Base-by-base conservation (phyloP, 1,284 basidiomycete species). In the Ceratobasidium sp. region DNA sequence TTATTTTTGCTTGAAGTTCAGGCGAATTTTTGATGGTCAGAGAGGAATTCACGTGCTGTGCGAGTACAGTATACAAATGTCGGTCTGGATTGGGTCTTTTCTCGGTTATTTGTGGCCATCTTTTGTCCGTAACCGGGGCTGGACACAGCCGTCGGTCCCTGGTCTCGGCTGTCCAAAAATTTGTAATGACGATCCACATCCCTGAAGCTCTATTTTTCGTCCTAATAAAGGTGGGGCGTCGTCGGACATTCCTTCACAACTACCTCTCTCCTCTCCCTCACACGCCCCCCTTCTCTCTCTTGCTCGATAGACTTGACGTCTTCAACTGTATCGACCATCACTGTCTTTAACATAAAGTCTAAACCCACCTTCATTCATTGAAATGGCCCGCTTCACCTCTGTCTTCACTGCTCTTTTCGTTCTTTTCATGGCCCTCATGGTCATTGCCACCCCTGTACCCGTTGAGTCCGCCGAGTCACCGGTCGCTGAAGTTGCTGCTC, bases 311-410 rank as follows among this genome's bases (percentile, higher is more conserved):
- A 28, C 64, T 67, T 38, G 64, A 67, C 9, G 64, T 55, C 64
- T 44, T n/a, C 38, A 21, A 28, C 35, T 38, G 35, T 38, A 32
- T 32, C 30, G 21, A n/a, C 23, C 14, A 44, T 21, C 35, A 67
- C 64, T 67, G 52, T 67, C 64, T 55, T 50, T 55, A 67, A 50
- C 46, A 16, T 49, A 23, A 55, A 57, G 14, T 35, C 7, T 57
- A 57, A 35, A 11, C 18, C 35, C 30, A 57, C 64, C 43, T 38
- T 67, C 64, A 49, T 16, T 47, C 14, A 21, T 49, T n/a, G 44
- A 44, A 23, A 67, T 67, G 64, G 54, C 44, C 64, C 64, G 64
- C 64, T 52, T 67, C 52, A 38, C 35, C 35, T 67, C 64, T n/a
- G 43, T 67, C 41, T 26, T 67, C 64, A 55, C 64, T 35, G 43